Base-by-base conservation (phyloP, 2,329 filamentous ascomycete genomes). In the Penicillium sp. region DNA sequence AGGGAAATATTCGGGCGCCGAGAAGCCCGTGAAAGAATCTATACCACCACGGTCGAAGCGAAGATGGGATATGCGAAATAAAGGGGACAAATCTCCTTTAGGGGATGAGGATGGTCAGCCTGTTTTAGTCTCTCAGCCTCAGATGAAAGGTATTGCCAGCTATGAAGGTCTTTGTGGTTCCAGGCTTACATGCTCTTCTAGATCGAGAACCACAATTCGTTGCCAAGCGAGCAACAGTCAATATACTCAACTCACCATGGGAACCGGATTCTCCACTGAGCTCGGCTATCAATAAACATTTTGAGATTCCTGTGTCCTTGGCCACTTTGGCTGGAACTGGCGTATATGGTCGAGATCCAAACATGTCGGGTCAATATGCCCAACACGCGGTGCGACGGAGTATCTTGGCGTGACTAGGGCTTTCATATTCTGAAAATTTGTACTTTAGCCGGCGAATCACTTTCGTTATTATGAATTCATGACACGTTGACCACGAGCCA, bases 21-120 rank as follows among this genome's bases (percentile, higher is more conserved):
- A 61, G 25, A 64, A 65, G 49, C 63, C 63, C 1, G 53, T 60
- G 25, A 55, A 62, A 51, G 63, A 65, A 42, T 64, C 54, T 17
- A 64, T 63, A 46, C 57, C 62, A 3, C 61, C 56, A 6, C 61
- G 53, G 10, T 62, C 56, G 8, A 65, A 59, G 25, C 50, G 62
- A 50, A 47, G 62, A 46, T 65, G 62, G 62, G 59, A 64, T 50
- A 52, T 64, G 22, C 48, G 63, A 38, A 50, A 31, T 10, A 61
- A 62, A 12, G 51, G 40, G 2, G 49, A 59, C 14, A 26, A 48
- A 8, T 31, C 12, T n/a, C 38, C 42, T 19, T 30, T 48, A 14
- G 48, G 42, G 1, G 54, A 64, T 22, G 33, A 45, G 14, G 53
- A 55, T 19, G 57, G 47, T 1, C 56, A 64, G 5, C 61, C 62